Conservation (phyloP, 345 rosid genomes). For the Eucalyptus victrix region DNA sequence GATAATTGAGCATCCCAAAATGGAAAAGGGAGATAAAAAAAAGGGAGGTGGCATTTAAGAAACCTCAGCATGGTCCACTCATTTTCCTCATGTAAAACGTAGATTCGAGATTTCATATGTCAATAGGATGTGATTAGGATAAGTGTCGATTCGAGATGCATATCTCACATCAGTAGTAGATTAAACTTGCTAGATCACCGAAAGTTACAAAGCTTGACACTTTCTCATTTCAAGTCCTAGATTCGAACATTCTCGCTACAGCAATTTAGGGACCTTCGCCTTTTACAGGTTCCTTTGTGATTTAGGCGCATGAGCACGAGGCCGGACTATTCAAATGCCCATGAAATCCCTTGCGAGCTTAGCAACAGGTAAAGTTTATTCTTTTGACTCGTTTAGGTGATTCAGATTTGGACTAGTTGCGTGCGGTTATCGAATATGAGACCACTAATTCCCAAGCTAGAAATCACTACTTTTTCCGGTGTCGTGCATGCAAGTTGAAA, state of each 20-base stretch:
- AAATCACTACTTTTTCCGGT: not conserved
- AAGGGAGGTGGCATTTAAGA: not conserved
- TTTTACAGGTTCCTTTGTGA: not conserved
- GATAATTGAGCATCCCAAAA: not conserved
- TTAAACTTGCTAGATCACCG: not conserved
- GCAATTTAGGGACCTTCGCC: not conserved
- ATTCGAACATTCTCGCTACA: not conserved
- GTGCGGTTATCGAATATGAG: not conserved
- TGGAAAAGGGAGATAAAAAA: not conserved
- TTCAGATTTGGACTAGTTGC: rapidly evolving
- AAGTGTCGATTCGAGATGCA: not conserved
- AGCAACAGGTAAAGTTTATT: not conserved
- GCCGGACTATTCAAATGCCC: not conserved
- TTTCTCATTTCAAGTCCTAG: not conserved
- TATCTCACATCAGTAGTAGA: not conserved
- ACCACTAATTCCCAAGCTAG: not conserved
- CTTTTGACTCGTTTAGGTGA: not conserved
- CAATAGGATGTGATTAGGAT: not conserved
- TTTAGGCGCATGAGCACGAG: not conserved
- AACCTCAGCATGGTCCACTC: not conserved
- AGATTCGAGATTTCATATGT: not conserved
- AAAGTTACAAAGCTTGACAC: not conserved
- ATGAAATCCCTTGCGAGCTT: not conserved
- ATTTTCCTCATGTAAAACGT: not conserved
- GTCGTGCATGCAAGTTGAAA: not conserved